These are phyloP conservation scores for Candida wancherniae DNA, from an alignment of 805 yeast genomes.

Conservation along the genomic window DNA sequence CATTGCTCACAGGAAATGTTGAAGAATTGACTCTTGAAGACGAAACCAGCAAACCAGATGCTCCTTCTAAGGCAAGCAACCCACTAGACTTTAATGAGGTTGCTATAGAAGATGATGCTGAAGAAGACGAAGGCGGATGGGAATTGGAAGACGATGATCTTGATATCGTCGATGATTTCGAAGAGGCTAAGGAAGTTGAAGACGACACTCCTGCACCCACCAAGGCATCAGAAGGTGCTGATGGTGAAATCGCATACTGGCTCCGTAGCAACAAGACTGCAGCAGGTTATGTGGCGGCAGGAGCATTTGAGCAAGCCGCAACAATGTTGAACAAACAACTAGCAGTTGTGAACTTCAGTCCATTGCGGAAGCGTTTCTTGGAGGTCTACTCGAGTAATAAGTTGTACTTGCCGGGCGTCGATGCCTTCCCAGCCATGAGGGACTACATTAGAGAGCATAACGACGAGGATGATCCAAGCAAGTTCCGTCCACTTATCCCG, in stretches of 20 bases:
- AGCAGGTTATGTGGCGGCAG: slow-evolving; percentile 92
- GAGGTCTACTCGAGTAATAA: slow-evolving; percentile 81
- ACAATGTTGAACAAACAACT: slow-evolving; percentile 85
- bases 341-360: slow-evolving; percentile 83
- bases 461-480: slow-evolving; percentile 47
- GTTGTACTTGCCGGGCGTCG: slow-evolving; percentile 67
- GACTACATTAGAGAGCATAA: slow-evolving; percentile 64
- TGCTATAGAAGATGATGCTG: slow-evolving; percentile 27
- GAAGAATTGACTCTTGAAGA: slow-evolving; percentile 58
- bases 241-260: slow-evolving; percentile 74
- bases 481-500: slow-evolving; percentile 61
- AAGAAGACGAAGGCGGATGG: slow-evolving; percentile 73
- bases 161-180: slow-evolving; percentile 47
- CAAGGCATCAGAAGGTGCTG: slow-evolving; percentile 24
- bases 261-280: slow-evolving; percentile 83
- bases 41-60: slow-evolving; percentile 3
- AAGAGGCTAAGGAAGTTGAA: slow-evolving; percentile 23
- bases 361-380: slow-evolving; percentile 75
- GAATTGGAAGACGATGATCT: slow-evolving; percentile 76
- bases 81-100: slow-evolving; percentile 13
- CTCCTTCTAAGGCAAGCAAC: slow-evolving; percentile 8
- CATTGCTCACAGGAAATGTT: slow-evolving; percentile 65
- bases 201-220: slow-evolving; percentile 5
- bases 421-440: slow-evolving; percentile 66
- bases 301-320: slow-evolving; percentile 94